Evolutionary conservation across 352 stramenopile genomes (phyloP), one percentile per base, ranked within the genome.

Genomic region (Pythium brassicae): DNA sequence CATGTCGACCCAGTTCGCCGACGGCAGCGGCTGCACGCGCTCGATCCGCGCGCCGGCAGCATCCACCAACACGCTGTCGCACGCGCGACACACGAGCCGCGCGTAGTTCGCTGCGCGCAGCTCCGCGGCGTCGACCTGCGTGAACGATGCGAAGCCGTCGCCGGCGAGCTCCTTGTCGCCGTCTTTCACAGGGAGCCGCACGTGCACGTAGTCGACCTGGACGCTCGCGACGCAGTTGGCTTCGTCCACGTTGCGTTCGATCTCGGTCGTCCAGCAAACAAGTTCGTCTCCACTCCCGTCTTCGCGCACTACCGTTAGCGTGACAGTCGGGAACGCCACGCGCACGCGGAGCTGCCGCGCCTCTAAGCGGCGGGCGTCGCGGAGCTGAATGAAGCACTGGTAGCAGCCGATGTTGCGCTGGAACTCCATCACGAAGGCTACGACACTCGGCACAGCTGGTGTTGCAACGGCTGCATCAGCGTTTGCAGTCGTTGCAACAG

Each of bases 1-100:
- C 83, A 94, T 94, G 29, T 94, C 83, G 71, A 88, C 87, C 83
- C 83, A 94, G 50, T 91, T 90, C 20, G 80, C 68, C 12, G 83
- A 92, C 29, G 83, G 83, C 8, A 94, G 66, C 26, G 83, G 81
- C 54, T 90, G 48, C 12, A 85, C 80, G 59, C 83, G 87, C 9
- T 86, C 69, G 12, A 90, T 67, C 32, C 14, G 32, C 32, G 32
- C 1, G 10, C 48, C 39, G 7, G 20, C 25, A 27, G 15, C 40
- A 14, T 55, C n/a, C 37, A 64, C 44, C 12, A 85, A 25, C 32
- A 54, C 42, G 5, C 25, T 27, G 3, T 59, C 20, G 53, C 83
- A 93, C 5, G 50, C 53, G 35, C 76, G 71, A 57, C 83, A 94
- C 12, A 50, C 40, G 20, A 91, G 55, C 0, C 45, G 61, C 0